Percentiles rank a stretch among this genome's conserved stretches.
Conservation (phyloP, 2,329 filamentous ascomycete species). For the Arthrobotrys pseudoclavata region DNA sequence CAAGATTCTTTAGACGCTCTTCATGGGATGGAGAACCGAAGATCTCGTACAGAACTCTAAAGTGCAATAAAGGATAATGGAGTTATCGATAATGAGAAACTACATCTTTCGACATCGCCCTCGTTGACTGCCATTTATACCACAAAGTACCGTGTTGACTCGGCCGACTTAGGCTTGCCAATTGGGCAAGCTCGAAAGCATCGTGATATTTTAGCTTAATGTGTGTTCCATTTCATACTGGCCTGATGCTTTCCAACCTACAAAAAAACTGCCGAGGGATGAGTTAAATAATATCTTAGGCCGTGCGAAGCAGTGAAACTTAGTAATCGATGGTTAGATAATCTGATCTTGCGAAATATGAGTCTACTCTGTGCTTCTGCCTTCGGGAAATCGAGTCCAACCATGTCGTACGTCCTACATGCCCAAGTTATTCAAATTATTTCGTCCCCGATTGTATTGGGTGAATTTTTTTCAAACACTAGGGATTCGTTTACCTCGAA, state of each 20-base stretch:
- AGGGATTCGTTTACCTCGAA: no score
- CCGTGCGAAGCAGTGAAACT: not conserved
- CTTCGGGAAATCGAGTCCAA: no score
- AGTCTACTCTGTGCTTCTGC: no score
- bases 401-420: no score
- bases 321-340: slow-evolving; percentile 6
- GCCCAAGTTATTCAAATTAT: no score
- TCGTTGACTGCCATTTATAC: not conserved
- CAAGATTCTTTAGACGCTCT: slow-evolving; percentile 25
- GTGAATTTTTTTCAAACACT: no score
- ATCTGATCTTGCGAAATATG: not conserved
- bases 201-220: not conserved
- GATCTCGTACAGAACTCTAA: slow-evolving; percentile 29
- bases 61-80: no score
- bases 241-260: slow-evolving; percentile 35
- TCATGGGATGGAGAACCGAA: slow-evolving; percentile 39
- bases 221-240: not conserved
- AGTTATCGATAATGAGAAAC: not conserved
- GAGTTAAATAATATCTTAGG: not conserved
- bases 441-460: no score
- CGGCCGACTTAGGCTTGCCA: not conserved
- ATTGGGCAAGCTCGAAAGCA: not conserved
- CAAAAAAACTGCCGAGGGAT: not conserved
- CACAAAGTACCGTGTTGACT: not conserved
- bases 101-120: not conserved